A percentile compares a stretch with the other conserved stretches of the same genome.
Conservation (phyloP, 177 flowering plant species). For the Vitis hybrid region DNA sequence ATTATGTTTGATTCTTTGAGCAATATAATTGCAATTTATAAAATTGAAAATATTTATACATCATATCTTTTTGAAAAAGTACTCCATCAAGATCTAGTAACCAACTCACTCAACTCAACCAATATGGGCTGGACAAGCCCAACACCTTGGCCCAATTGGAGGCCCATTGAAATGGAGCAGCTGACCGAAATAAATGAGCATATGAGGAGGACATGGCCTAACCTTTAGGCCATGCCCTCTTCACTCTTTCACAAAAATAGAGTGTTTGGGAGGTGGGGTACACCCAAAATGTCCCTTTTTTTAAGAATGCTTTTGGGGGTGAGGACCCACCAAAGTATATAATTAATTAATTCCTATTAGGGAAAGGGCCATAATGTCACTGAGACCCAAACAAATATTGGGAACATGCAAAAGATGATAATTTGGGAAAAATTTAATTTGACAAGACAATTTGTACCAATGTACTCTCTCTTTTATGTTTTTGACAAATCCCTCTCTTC, state of each 20-base stretch:
- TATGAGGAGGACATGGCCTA: slow-evolving; percentile 6
- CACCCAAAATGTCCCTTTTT: neutral
- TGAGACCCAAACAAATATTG: slow-evolving; percentile 18
- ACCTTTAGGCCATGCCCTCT: neutral
- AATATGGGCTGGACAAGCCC: too few species aligned
- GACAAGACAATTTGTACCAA: too few species aligned
- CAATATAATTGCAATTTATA: too few species aligned
- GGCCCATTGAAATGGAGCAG: too few species aligned
- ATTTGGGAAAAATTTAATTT: slow-evolving; percentile 11
- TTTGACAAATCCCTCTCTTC: neutral
- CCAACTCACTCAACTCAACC: too few species aligned
- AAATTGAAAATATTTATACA: too few species aligned
- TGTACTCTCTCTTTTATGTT: too few species aligned
- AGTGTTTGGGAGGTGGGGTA: slow-evolving; percentile 2
- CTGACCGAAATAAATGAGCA: neutral
- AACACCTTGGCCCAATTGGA: too few species aligned
- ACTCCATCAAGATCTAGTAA: too few species aligned
- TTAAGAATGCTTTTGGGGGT: neutral
- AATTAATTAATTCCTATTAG: slow-evolving; percentile 6
- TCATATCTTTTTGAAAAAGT: too few species aligned
- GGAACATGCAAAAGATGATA: slow-evolving; percentile 25
- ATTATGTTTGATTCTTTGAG: too few species aligned
- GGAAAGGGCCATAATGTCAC: slow-evolving; percentile 25
- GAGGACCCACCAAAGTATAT: neutral
- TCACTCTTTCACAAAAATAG: slow-evolving; percentile 14